phyloP scores from a whole-genome alignment of 78 protist genomes.

The Emiliania huxleyi region DNA sequence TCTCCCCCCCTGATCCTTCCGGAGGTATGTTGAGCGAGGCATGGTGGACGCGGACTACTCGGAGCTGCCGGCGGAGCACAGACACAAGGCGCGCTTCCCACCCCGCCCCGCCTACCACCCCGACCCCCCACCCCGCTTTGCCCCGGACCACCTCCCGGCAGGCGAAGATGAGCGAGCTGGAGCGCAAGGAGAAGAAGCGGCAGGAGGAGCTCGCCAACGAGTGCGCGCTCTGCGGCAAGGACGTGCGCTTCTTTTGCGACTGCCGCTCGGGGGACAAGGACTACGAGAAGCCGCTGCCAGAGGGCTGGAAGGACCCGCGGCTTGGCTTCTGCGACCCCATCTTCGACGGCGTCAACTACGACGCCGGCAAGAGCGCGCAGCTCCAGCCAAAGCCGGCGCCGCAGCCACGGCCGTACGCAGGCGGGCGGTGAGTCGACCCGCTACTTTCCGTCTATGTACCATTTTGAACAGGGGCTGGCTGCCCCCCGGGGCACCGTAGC shows the following conservation, averaged over 20 bases:
- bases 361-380: not conserved
- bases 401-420: not conserved
- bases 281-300: constrained; percentile 2
- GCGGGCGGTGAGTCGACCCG: not conserved
- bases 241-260: constrained; percentile 22
- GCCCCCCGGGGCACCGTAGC: no score
- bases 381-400: not conserved
- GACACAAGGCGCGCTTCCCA: no score
- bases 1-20: no score
- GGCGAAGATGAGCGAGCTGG: not conserved
- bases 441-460: no score
- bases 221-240: constrained; percentile 14
- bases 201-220: not conserved
- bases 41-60: not conserved
- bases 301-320: not conserved
- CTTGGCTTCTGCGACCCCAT: not conserved
- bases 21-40: not conserved
- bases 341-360: not conserved
- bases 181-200: not conserved
- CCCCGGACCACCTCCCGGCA: no score
- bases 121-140: no score
- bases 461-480: no score
- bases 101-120: no score
- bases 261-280: not conserved
- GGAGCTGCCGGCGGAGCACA: not conserved